Evolutionary conservation across 352 stramenopile genomes (phyloP), one percentile per base, ranked within the genome.

Genomic region (Globisporangium polare): DNA sequence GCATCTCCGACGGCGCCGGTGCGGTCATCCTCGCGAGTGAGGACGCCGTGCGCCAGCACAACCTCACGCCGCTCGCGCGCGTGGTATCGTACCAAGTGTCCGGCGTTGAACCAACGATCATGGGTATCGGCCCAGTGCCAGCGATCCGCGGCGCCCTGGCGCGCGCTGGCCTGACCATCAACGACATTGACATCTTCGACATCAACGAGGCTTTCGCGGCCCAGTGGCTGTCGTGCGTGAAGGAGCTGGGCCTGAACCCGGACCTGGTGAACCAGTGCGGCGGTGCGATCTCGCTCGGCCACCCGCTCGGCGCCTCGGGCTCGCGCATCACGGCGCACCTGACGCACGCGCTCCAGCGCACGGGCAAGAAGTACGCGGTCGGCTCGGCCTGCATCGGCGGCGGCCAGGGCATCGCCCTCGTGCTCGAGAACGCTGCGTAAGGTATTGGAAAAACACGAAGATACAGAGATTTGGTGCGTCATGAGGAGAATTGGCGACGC

Each of bases 181-280:
- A 82, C 22, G 94, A 99, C 74, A 97, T 99, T 63, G 97, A 99
- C 75, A 88, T 98, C 42, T 80, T 98, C 15, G 97, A 99, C 79
- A 98, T 99, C 74, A 99, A 99, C 75, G 97, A 99, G 82, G 97
- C 97, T 10, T 99, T 99, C 75, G 97, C 97, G 8, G 88, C 95
- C 10, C 96, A 99, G 78, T 98, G 95, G 80, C 78, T 99, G 51
- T 82, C 96, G 18, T 99, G 96, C 65, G 88, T 97, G 65, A 98
- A 98, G 77, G 96, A 97, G 67, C 77, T 99, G n/a, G 91, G 94
- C 9, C 71, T 99, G 43, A 89, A 99, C 74, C 91, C 95, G 41
- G 81, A 84, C 17, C 94, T 97, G 66, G 88, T 83, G 3, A 99
- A 99, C 75, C 72, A 97, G 65, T 88, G 93, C 64, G 97, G 97